Evolutionary conservation across 2,329 filamentous ascomycete species (phyloP).

Genomic region (Ophiocordyceps robertsii): DNA sequence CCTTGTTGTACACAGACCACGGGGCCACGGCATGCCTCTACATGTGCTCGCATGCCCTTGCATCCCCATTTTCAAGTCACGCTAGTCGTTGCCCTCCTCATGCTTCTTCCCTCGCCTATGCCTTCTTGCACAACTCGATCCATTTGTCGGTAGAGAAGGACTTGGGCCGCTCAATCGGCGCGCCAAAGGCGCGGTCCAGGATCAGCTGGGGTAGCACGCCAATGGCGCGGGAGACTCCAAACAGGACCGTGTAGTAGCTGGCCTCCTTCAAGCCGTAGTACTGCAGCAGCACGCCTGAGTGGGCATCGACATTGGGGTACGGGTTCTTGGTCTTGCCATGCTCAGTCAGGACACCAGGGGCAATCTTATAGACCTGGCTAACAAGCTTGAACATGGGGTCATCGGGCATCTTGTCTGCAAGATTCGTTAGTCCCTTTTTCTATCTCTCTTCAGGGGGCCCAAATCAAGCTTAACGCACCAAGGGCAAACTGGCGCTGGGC

Average conservation of each 20-base stretch:
- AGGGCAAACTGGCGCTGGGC: constrained; percentile 96
- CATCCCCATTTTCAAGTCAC: not conserved
- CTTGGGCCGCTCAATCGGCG: constrained; percentile 97
- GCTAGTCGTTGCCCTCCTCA: not conserved
- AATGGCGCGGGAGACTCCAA: constrained; percentile 94
- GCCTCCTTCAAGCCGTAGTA: constrained; percentile 98
- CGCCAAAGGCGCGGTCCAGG: constrained; percentile 94
- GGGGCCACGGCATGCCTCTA: not conserved
- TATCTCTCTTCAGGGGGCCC: not conserved
- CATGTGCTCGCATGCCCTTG: not conserved
- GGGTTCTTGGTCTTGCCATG: constrained; percentile 99
- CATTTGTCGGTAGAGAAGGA: constrained; percentile 96
- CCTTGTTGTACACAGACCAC: not conserved
- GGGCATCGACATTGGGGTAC: constrained; percentile 95
- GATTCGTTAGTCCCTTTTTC: constrained; percentile 13
- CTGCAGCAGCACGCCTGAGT: constrained; percentile 98
- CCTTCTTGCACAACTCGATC: constrained; percentile 83
- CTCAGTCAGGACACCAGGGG: constrained; percentile 92
- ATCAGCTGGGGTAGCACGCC: constrained; percentile 99
- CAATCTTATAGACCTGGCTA: constrained; percentile 99
- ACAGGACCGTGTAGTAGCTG: constrained; percentile 99
- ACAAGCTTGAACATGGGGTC: constrained; percentile 99
- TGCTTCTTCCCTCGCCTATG: constrained; percentile 42
- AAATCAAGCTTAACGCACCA: constrained; percentile 16
- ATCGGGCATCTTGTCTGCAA: constrained; percentile 66